Evolutionary conservation across 1,284 basidiomycete genomes (phyloP).

Genomic region (Cystobasidium pallidum): DNA sequence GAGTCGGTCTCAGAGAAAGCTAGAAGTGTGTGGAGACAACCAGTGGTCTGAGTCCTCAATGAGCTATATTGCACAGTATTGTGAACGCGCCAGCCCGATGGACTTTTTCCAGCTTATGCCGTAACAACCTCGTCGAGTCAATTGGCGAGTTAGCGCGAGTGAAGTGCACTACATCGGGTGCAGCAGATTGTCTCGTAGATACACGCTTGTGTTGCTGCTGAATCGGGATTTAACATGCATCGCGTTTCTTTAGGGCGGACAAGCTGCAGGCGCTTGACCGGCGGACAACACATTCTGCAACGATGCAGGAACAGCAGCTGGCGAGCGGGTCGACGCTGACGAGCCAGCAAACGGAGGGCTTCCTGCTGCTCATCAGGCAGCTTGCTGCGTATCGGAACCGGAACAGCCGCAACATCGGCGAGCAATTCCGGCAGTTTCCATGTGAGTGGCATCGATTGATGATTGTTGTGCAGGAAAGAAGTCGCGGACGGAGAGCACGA

Average conservation of each 20-base stretch:
- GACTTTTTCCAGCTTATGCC: too few species aligned
- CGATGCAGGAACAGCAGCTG: conserved; percentile 16
- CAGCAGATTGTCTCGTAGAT: neutral
- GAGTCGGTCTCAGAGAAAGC: too few species aligned
- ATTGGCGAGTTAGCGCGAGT: too few species aligned
- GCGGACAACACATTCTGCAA: neutral
- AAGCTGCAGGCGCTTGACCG: neutral
- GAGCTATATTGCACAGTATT: too few species aligned
- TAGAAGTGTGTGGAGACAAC: too few species aligned
- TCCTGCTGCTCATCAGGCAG: conserved; percentile 17
- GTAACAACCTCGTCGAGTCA: too few species aligned
- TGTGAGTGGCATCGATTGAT: conserved; percentile 17
- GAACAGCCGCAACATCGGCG: conserved; percentile 30
- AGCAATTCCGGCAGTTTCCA: conserved; percentile 40
- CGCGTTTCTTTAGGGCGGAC: neutral
- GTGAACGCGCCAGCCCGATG: too few species aligned
- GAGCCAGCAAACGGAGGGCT: conserved; percentile 16
- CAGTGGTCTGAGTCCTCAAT: too few species aligned
- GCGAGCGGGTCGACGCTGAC: conserved; percentile 31
- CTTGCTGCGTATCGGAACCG: conserved; percentile 33
- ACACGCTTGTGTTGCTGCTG: neutral
- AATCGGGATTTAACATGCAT: neutral
- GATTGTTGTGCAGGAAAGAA: neutral
- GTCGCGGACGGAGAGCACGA: neutral
- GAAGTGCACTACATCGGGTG: neutral